These are phyloP conservation scores for Starmerella stigmatis DNA, from an alignment of 805 yeast genomes.

Conservation along the genomic window DNA sequence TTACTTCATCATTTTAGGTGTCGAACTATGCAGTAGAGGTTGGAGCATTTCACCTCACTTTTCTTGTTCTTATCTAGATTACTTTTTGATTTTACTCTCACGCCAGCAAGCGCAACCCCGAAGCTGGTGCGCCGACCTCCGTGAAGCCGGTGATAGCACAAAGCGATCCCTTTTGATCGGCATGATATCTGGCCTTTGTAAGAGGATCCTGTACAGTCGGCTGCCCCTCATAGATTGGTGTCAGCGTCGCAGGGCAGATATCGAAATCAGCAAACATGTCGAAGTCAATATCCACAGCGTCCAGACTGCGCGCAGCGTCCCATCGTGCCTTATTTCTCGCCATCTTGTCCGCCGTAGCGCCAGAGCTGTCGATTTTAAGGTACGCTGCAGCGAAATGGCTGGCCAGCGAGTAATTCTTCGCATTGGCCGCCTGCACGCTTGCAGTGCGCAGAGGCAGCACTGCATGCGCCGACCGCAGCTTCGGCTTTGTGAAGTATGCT, in stretches of 20 bases:
- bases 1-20: too few relatives aligned
- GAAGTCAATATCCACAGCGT: conserved; percentile 82
- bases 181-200: conserved; percentile 80
- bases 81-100: conserved; percentile 3
- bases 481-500: conserved; percentile 83
- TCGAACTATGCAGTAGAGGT: too few relatives aligned
- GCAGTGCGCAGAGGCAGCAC: conserved; percentile 89
- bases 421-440: conserved; percentile 80
- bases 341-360: conserved; percentile 74
- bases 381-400: conserved; percentile 81
- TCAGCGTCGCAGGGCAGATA: conserved; percentile 73
- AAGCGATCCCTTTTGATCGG: conserved; percentile 63
- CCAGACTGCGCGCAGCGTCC: conserved; percentile 61
- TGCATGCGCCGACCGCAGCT: conserved; percentile 71
- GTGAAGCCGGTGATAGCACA: conserved; percentile 71
- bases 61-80: too few relatives aligned
- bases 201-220: conserved; percentile 65
- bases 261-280: conserved; percentile 88
- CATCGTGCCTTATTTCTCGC: conserved; percentile 69
- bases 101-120: conserved; percentile 55
- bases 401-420: conserved; percentile 80
- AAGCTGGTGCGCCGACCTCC: conserved; percentile 78
- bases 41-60: too few relatives aligned
- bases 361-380: conserved; percentile 55
- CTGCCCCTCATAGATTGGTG: conserved; percentile 78